Evolutionary conservation across 1,139 yeast genomes (phyloP), one percentile per base, ranked within the genome.

Genomic region (Lodderomyces parapsilosis): DNA sequence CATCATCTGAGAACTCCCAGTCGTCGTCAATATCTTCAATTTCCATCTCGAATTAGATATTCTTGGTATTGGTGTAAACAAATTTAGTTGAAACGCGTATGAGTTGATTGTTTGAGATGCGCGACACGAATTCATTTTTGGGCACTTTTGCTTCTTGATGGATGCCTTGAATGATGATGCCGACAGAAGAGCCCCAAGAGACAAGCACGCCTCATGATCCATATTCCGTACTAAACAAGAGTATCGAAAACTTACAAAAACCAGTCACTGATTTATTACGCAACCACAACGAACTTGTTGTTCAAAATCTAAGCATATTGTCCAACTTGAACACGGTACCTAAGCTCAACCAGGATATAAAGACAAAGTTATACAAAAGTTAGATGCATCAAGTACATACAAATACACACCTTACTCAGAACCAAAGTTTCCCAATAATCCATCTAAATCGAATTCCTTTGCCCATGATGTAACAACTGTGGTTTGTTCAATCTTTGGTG

Each of bases 391-490:
- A n/a, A 10, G 7, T 19, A 18, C 18, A 30, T n/a, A 32, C 38
- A n/a, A 15, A 20, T 42, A 23, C 19, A 37, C 9, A 22, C 27
- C 22, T 27, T 47, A 43, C 32, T 43, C 47, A 43, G 56, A 51
- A 19, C 69, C 71, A 52, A 66, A 66, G 49, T 64, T 63, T 37
- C 66, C 66, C 58, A 87, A 81, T 52, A 91, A 73, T 6, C 89
- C 90, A 59, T 88, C 97, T 55, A 93, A 74, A 63, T 90, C 96
- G 60, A 93, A 91, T 66, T 91, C 99, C 62, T 87, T 78, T 14
- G 98, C 86, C 98, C 99, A 93, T 54, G 81, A 77, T n/a, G 77
- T 68, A 18, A 94, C 99, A 56, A 93, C 79, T 13, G 87, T 81
- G 39, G 94, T 86, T 58, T 86, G 86, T 55, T 86, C 94, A 36